Percentiles rank a stretch among this genome's conserved stretches.
Conservation (phyloP, 108 stramenopile genomes). For the Nitzschia sp. region DNA sequence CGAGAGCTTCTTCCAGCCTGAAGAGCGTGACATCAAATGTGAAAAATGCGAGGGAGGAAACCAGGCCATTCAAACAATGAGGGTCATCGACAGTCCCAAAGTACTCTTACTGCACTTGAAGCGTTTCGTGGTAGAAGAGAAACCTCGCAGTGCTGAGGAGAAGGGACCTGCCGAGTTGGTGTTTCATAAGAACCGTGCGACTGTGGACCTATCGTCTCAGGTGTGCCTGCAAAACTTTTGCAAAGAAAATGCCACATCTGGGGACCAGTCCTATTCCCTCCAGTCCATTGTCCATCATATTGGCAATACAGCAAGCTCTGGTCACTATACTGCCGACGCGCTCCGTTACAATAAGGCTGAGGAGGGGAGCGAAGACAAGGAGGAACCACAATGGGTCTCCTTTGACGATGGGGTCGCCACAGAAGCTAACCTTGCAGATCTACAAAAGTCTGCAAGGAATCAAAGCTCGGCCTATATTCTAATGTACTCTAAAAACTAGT, state of each 20-base stretch:
- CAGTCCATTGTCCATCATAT: slow-evolving; percentile 72
- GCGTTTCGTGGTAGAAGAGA: slow-evolving; percentile 62
- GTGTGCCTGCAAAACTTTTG: slow-evolving; percentile 15
- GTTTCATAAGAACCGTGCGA: slow-evolving; percentile 54
- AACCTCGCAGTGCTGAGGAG: background rate
- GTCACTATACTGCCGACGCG: slow-evolving; percentile 73
- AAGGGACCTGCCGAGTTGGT: slow-evolving; percentile 16
- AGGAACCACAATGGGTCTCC: slow-evolving; percentile 32
- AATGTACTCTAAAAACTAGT: slow-evolving; percentile 23
- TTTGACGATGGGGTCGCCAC: slow-evolving; percentile 36
- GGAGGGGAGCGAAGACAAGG: slow-evolving; percentile 3
- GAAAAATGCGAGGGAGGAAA: slow-evolving; percentile 75
- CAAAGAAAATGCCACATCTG: background rate
- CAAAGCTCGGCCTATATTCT: slow-evolving; percentile 51
- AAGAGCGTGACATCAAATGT: slow-evolving; percentile 78
- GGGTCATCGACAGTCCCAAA: slow-evolving; percentile 59
- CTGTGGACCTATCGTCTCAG: slow-evolving; percentile 18
- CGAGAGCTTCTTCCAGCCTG: slow-evolving; percentile 65
- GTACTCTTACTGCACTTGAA: slow-evolving; percentile 76
- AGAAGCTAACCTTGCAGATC: slow-evolving; percentile 1
- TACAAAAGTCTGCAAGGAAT: slow-evolving; percentile 1
- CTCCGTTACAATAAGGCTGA: slow-evolving; percentile 10
- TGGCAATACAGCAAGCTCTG: slow-evolving; percentile 60
- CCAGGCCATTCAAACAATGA: slow-evolving; percentile 63
- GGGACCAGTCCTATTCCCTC: slow-evolving; percentile 29